Percentiles rank a stretch among this genome's conserved stretches.
These are phyloP conservation scores for Wallacemonas sp. DNA, from an alignment of 208 protist species.

Conservation along the genomic window DNA sequence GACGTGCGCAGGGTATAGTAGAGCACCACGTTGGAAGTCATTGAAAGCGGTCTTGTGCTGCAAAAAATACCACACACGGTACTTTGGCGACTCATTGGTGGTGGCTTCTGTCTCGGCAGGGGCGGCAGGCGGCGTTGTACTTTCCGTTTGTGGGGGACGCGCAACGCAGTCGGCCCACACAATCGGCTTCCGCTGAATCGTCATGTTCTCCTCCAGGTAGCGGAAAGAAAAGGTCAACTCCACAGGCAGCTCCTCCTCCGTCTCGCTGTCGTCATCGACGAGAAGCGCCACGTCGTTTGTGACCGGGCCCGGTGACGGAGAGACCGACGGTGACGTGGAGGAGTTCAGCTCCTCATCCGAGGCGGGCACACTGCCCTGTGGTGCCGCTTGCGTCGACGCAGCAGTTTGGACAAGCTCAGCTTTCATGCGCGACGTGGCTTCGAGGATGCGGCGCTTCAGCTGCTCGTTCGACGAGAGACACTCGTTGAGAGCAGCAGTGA, in stretches of 20 bases:
- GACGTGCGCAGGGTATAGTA: conserved; percentile 13
- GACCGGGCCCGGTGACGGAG: neutral
- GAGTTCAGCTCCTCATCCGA: conserved; percentile 6
- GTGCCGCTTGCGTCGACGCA: neutral
- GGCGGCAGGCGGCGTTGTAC: neutral
- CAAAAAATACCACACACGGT: conserved; percentile 41
- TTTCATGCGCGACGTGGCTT: neutral
- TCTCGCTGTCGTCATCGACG: neutral
- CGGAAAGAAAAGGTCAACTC: neutral
- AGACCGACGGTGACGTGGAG: neutral
- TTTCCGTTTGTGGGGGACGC: neutral
- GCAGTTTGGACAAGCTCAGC: neutral
- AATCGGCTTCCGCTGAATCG: conserved; percentile 11
- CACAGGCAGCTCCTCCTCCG: neutral
- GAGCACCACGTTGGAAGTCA: neutral
- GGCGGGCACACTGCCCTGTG: neutral
- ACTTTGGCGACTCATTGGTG: neutral
- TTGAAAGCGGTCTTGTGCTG: conserved; percentile 17
- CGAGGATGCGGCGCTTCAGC: neutral
- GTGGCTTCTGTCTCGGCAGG: neutral
- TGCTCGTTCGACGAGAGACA: conserved; percentile 11
- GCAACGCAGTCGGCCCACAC: conserved; percentile 1
- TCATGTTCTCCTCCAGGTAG: conserved; percentile 6
- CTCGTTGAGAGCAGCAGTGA: conserved; percentile 26
- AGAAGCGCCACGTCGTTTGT: neutral